These are phyloP conservation scores for Orbilia blumenaviensis DNA, from an alignment of 2,329 filamentous ascomycete species.

Conservation along the genomic window DNA sequence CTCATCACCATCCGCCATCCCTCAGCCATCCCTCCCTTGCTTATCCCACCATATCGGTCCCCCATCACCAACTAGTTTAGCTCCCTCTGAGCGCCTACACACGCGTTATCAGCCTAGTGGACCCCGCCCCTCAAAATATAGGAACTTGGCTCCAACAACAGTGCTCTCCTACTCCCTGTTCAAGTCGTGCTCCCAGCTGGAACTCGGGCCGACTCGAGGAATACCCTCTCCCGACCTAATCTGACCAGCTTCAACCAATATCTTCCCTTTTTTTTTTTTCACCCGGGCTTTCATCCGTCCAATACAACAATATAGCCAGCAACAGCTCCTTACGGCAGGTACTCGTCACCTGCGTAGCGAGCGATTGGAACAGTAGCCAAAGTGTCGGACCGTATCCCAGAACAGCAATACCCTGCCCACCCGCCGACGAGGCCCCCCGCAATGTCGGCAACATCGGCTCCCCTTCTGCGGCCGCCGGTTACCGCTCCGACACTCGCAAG, in stretches of 20 bases:
- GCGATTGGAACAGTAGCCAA: constrained; percentile 22
- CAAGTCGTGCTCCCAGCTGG: neutral
- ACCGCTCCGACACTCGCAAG: constrained; percentile 47
- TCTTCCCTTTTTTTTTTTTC: neutral
- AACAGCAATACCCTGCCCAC: constrained; percentile 27
- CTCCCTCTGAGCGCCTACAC: neutral
- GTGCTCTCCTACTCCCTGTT: neutral
- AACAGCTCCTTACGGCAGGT: constrained; percentile 23
- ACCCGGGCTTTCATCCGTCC: neutral
- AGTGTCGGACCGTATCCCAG: constrained; percentile 22
- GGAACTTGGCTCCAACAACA: neutral
- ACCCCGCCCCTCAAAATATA: neutral
- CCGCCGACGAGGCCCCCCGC: constrained; percentile 44
- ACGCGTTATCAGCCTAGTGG: neutral
- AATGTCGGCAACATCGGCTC: constrained; percentile 54
- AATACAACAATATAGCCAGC: neutral
- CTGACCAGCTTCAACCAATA: neutral
- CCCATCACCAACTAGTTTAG: neutral
- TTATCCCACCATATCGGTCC: neutral
- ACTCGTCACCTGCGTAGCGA: constrained; percentile 15
- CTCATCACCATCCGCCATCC: neutral
- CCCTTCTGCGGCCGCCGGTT: constrained; percentile 47
- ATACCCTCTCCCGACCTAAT: neutral
- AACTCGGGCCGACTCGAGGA: neutral
- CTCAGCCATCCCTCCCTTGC: neutral